Conservation (phyloP, 768 basidiomycete genomes). For the Flagelloscypha sp. region DNA sequence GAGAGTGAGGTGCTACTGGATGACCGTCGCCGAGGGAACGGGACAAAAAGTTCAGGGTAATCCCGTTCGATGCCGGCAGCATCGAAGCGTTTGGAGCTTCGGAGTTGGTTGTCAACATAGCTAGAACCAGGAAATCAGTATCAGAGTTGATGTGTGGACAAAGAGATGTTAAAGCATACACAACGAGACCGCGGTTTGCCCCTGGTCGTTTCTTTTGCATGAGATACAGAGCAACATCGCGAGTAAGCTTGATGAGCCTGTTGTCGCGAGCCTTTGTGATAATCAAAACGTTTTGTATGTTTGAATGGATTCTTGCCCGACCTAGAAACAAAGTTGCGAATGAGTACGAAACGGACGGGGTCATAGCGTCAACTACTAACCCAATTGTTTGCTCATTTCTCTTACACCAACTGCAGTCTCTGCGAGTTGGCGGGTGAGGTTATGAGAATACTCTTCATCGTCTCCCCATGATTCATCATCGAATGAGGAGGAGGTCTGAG, state of each 20-base stretch:
- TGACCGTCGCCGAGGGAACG: constrained; percentile 65
- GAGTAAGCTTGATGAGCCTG: constrained; percentile 87
- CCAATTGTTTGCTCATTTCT: constrained; percentile 98
- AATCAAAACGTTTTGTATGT: constrained; percentile 89
- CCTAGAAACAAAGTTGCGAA: constrained; percentile 37
- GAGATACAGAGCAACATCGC: constrained; percentile 88
- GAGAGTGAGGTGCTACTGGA: constrained; percentile 60
- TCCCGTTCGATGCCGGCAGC: constrained; percentile 81
- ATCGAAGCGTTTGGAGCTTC: constrained; percentile 86
- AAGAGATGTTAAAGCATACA: constrained; percentile 46
- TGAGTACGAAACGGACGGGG: constrained; percentile 9
- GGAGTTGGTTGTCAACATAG: constrained; percentile 92
- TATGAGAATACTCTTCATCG: constrained; percentile 64
- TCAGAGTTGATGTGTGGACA: constrained; percentile 6
- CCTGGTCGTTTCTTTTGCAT: constrained; percentile 78
- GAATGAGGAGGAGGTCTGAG: constrained; percentile 14
- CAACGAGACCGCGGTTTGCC: constrained; percentile 69
- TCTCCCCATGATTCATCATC: constrained; percentile 35
- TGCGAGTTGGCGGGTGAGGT: constrained; percentile 85
- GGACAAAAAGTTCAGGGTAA: constrained; percentile 81
- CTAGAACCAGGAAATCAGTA: constrained; percentile 29
- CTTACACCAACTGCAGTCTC: constrained; percentile 96
- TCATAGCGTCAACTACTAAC: constrained; percentile 33
- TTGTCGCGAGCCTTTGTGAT: constrained; percentile 98
- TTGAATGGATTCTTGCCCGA: constrained; percentile 82